A percentile compares a stretch with the other conserved stretches of the same genome.
Evolutionary conservation across 768 basidiomycete genomes (phyloP).

Genomic region (Exsudoporus frostii): DNA sequence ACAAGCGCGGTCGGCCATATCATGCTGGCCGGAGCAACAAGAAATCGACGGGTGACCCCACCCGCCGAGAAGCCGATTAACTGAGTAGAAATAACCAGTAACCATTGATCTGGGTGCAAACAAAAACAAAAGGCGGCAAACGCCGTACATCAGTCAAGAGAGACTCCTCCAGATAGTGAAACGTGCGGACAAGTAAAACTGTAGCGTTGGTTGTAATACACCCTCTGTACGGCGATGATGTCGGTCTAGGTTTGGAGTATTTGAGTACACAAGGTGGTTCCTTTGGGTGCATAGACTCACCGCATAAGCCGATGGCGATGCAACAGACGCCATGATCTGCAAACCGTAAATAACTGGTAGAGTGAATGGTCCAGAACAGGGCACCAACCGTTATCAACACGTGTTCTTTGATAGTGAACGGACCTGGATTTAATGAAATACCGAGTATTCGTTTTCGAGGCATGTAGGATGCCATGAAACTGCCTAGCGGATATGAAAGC

Average conservation of each 20-base stretch:
- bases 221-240: slow-evolving; percentile 71
- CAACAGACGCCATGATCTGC: slow-evolving; percentile 56
- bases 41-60: slow-evolving; percentile 70
- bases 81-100: slow-evolving; percentile 72
- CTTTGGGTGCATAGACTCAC: slow-evolving; percentile 25
- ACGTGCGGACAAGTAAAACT: slow-evolving; percentile 51
- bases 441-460: slow-evolving; percentile 59
- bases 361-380: slow-evolving; percentile 24
- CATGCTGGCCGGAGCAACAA: slow-evolving; percentile 54
- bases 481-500: slow-evolving; percentile 66
- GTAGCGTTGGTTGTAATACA: slow-evolving; percentile 66
- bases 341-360: slow-evolving; percentile 23
- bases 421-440: slow-evolving; percentile 66
- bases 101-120: slow-evolving; percentile 60
- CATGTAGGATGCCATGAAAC: slow-evolving; percentile 49
- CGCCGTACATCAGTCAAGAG: not conserved
- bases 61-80: slow-evolving; percentile 84
- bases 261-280: not conserved
- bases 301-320: slow-evolving; percentile 60
- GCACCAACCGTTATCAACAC: slow-evolving; percentile 56
- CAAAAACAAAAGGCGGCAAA: not conserved
- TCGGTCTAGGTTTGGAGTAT: slow-evolving; percentile 43
- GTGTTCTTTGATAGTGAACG: slow-evolving; percentile 75
- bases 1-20: slow-evolving; percentile 81
- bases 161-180: not conserved